Conservation (phyloP, 2,329 filamentous ascomycete species). For the Ceratocystis cacaofunesta region DNA sequence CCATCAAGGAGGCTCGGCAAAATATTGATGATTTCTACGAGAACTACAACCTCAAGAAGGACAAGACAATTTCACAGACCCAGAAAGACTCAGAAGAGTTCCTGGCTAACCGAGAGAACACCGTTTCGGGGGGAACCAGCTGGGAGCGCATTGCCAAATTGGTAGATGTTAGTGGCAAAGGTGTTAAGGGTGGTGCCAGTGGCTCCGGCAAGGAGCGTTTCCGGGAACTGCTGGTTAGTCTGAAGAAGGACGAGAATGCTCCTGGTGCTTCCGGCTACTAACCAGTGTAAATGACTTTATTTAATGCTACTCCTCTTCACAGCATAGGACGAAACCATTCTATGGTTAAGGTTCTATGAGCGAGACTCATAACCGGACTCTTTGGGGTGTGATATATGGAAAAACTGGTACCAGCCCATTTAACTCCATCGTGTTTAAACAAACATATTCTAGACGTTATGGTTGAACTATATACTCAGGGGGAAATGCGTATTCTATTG, state of each 20-base stretch:
- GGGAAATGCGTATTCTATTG: neutral
- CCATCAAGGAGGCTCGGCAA: conserved; percentile 73
- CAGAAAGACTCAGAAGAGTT: conserved; percentile 89
- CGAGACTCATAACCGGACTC: too few relatives aligned
- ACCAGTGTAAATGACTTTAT: conserved; percentile 13
- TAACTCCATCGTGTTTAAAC: too few relatives aligned
- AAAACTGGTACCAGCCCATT: too few relatives aligned
- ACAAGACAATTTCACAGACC: conserved; percentile 81
- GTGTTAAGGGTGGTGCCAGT: conserved; percentile 66
- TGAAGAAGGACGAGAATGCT: conserved; percentile 87
- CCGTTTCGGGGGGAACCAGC: conserved; percentile 83
- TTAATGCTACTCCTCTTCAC: neutral
- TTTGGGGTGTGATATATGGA: neutral
- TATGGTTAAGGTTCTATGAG: too few relatives aligned
- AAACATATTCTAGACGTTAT: too few relatives aligned
- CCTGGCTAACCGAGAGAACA: conserved; percentile 75
- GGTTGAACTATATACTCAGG: neutral
- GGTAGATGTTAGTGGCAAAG: conserved; percentile 94
- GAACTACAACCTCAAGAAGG: conserved; percentile 96
- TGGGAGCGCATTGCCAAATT: conserved; percentile 98
- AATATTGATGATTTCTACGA: conserved; percentile 99
- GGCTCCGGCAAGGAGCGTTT: conserved; percentile 94
- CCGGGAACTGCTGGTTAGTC: conserved; percentile 70
- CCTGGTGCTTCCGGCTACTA: conserved; percentile 51
- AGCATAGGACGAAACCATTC: neutral